Base-by-base conservation (phyloP, 2,329 filamentous ascomycete species). In the Camillea tinctor region DNA sequence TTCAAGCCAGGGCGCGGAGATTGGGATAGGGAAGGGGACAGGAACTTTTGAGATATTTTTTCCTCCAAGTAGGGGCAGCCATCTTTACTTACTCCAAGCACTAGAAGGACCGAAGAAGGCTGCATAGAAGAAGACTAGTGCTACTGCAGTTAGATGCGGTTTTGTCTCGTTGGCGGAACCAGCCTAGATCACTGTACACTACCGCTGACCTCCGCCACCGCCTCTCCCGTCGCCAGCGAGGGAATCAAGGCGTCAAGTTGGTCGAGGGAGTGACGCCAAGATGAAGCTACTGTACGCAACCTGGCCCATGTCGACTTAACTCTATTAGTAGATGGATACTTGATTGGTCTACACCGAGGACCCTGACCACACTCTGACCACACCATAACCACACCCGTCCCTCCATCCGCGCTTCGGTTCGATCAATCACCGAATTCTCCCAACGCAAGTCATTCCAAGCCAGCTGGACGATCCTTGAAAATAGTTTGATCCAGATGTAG, bases 21-120 rank as follows among this genome's bases (percentile, higher is more conserved):
- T 54, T 50, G 54, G 52, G 54, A 51, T 22, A 44, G 20, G 50
- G 55, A 59, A 58, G 62, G 63, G 58, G 57, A 44, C 26, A 44
- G 49, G 3, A 52, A 52, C 51, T 52, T 23, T 52, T 52, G 17
- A 30, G 51, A 21, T 26, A 52, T 23, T 52, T 30, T n/a, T 19
- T n/a, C 17, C 17, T 21, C 20, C 56, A 60, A 56, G 60, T 48
- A 44, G 24, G 44, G 48, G n/a, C 49, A 30, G 17, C 60, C n/a
- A 22, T 55, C 9, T 54, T 54, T 22, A 59, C 58, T 26, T 60
- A 60, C 48, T 60, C 52, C 54, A 49, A 63, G 57, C 72, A 72
- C 73, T 75, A 75, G 73, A 75, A 73, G 70, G 61, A 63, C 71
- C 68, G 69, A 71, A 71, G 73, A 75, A 75, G 67, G 60, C 66